phyloP scores from a whole-genome alignment of 495 filamentous ascomycete genomes.

The Tetracladium setigerum region DNA sequence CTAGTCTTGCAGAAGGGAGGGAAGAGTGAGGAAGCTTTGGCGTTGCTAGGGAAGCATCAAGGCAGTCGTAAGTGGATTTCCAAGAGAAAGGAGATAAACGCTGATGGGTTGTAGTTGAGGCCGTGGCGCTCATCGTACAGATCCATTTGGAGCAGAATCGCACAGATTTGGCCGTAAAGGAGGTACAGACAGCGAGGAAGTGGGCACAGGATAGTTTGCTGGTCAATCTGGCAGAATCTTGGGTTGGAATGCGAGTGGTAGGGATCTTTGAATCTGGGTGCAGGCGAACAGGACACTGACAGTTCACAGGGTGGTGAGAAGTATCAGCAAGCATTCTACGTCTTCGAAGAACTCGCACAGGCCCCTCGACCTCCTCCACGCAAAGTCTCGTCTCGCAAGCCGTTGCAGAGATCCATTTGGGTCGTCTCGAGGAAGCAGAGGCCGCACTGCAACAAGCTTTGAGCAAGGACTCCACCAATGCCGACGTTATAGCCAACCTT shows the following conservation, averaged over 20 bases:
- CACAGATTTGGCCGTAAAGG: slow-evolving; percentile 80
- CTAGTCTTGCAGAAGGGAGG: slow-evolving; percentile 72
- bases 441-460: slow-evolving; percentile 74
- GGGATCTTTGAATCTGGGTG: slow-evolving; percentile 14
- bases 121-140: slow-evolving; percentile 72
- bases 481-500: slow-evolving; percentile 70
- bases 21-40: slow-evolving; percentile 75
- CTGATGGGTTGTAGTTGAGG: slow-evolving; percentile 36
- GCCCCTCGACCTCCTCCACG: slow-evolving; percentile 63
- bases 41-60: slow-evolving; percentile 71
- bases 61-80: slow-evolving; percentile 66
- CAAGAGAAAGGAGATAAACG: slow-evolving; percentile 1
- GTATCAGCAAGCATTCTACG: slow-evolving; percentile 96
- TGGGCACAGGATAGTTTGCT: slow-evolving; percentile 95
- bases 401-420: slow-evolving; percentile 85
- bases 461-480: slow-evolving; percentile 60
- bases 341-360: slow-evolving; percentile 94
- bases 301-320: slow-evolving; percentile 73
- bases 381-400: slow-evolving; percentile 77
- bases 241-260: slow-evolving; percentile 86
- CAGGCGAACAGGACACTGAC: slow-evolving; percentile 5
- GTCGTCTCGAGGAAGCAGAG: slow-evolving; percentile 82
- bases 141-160: slow-evolving; percentile 90
- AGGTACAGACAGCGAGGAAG: slow-evolving; percentile 79
- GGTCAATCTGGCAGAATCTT: slow-evolving; percentile 91